phyloP scores from a whole-genome alignment of 768 basidiomycete genomes.

The Lactarius psammicola region DNA sequence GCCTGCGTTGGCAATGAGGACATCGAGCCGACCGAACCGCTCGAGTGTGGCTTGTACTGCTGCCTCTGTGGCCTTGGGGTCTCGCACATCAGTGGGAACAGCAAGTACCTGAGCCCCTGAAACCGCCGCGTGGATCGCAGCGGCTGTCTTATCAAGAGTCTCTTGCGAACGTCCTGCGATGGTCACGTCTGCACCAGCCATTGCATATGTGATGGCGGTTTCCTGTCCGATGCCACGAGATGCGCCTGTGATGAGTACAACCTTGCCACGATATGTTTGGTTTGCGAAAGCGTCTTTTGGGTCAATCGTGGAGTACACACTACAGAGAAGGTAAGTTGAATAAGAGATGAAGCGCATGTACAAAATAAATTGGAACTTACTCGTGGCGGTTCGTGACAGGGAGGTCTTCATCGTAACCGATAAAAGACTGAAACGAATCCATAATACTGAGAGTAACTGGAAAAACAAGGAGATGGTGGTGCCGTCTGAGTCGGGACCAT shows the following conservation, averaged over 20 bases:
- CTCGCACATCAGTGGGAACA: too few species aligned
- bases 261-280: constrained; percentile 18
- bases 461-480: too few species aligned
- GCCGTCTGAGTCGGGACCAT: not conserved
- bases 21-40: too few species aligned
- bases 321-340: not conserved
- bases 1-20: too few species aligned
- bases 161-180: constrained; percentile 9
- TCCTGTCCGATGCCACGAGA: constrained; percentile 24
- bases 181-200: constrained; percentile 21
- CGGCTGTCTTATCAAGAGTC: constrained; percentile 23
- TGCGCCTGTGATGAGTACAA: constrained; percentile 10
- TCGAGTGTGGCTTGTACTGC: too few species aligned
- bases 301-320: not conserved
- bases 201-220: constrained; percentile 17
- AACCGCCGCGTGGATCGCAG: not conserved
- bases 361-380: too few species aligned
- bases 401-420: not conserved
- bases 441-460: not conserved
- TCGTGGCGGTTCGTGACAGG: not conserved
- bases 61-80: too few species aligned
- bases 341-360: not conserved
- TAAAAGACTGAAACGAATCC: too few species aligned
- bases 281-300: not conserved
- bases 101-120: not conserved